Conservation (phyloP, 2,329 filamentous ascomycete genomes). For the Penicillium sclerotiorum region DNA sequence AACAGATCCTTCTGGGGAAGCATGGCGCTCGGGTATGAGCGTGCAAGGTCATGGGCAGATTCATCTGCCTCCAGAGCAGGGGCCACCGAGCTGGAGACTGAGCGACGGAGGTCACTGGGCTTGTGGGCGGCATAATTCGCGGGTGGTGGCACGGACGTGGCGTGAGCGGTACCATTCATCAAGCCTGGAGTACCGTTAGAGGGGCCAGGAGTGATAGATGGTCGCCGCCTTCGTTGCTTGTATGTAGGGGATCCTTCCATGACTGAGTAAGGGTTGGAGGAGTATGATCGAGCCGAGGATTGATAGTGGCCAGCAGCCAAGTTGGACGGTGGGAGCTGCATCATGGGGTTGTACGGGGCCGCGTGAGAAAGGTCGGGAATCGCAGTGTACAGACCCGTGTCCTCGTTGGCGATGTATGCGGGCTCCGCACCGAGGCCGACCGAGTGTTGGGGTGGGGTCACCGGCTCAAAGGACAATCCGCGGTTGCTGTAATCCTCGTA, state of each 20-base stretch:
- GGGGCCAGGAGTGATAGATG: conserved; percentile 83
- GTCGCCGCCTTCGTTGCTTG: conserved; percentile 92
- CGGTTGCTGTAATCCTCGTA: conserved; percentile 98
- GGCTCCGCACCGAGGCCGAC: conserved; percentile 81
- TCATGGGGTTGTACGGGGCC: conserved; percentile 80
- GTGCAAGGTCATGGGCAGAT: conserved; percentile 72
- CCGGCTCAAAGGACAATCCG: conserved; percentile 92
- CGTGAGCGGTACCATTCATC: conserved; percentile 41
- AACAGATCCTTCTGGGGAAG: conserved; percentile 78
- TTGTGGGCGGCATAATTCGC: conserved; percentile 67
- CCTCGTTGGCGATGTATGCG: conserved; percentile 97
- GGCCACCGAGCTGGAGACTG: conserved; percentile 83
- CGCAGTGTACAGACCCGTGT: conserved; percentile 91
- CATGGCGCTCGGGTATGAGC: conserved; percentile 69
- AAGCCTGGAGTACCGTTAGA: conserved; percentile 66
- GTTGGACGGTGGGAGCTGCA: conserved; percentile 86
- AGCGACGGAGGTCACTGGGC: conserved; percentile 87
- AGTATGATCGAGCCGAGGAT: conserved; percentile 66
- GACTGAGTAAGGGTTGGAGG: conserved; percentile 85
- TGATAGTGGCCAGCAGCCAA: conserved; percentile 78
- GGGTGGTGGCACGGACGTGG: conserved; percentile 36
- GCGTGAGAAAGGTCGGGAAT: conserved; percentile 83
- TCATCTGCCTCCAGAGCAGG: conserved; percentile 81
- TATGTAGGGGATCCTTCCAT: conserved; percentile 98
- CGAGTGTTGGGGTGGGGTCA: conserved; percentile 92